phyloP scores from a whole-genome alignment of 495 filamentous ascomycete species.

The Aspergillus taichungensis region DNA sequence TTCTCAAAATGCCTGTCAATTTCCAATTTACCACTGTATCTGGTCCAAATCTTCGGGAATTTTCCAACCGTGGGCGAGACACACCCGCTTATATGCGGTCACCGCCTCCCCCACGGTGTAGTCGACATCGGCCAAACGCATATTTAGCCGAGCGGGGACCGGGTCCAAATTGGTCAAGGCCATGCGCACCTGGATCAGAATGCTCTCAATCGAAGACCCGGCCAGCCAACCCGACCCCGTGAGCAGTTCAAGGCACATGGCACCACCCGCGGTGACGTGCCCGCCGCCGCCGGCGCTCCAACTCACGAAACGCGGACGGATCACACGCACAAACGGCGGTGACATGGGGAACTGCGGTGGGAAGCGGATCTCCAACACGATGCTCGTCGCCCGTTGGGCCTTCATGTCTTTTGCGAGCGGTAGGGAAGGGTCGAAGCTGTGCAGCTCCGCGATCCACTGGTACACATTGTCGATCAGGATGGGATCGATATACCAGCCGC shows the following conservation, averaged over 20 bases:
- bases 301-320: slow-evolving; percentile 69
- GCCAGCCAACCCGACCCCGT: slow-evolving; percentile 79
- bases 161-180: slow-evolving; percentile 64
- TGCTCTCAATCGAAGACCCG: slow-evolving; percentile 62
- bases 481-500: slow-evolving; percentile 79
- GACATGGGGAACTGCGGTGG: slow-evolving; percentile 61
- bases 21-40: neutral
- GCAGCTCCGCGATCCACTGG: slow-evolving; percentile 89
- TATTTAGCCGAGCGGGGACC: slow-evolving; percentile 57
- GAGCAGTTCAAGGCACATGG: slow-evolving; percentile 87
- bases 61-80: slow-evolving; percentile 50
- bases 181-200: slow-evolving; percentile 75
- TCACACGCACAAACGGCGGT: slow-evolving; percentile 79
- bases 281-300: slow-evolving; percentile 71
- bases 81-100: slow-evolving; percentile 62
- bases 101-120: slow-evolving; percentile 67
- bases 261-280: slow-evolving; percentile 80
- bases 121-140: slow-evolving; percentile 19
- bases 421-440: slow-evolving; percentile 63
- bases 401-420: slow-evolving; percentile 74
- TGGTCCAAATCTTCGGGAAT: slow-evolving; percentile 21
- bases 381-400: slow-evolving; percentile 44
- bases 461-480: slow-evolving; percentile 60
- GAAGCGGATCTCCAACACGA: slow-evolving; percentile 79
- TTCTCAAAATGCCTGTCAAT: no score